Base-by-base conservation (phyloP, 2,329 filamentous ascomycete species). In the Ophiosphaerella narmari region DNA sequence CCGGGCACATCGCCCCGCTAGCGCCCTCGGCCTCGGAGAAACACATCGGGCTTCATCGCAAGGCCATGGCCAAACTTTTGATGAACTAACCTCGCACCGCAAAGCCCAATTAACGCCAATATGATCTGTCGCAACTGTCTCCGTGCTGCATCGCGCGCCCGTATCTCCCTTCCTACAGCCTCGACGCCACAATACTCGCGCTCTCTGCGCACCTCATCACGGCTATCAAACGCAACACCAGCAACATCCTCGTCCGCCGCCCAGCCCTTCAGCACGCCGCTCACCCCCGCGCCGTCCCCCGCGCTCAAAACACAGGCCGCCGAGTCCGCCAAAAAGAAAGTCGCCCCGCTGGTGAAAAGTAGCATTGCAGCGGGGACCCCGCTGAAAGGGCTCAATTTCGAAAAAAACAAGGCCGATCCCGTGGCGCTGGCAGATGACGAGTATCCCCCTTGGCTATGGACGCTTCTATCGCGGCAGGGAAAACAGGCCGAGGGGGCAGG, bases 381-480 rank as follows among this genome's bases (percentile, higher is more conserved):
- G 12, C 78, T 95, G 36, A 85, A 79, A 47, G 90, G 90, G 1
- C 77, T 95, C 48, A 93, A 91, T 73, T 93, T 88, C 74, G 74
- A 86, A 66, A 94, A 94, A 77, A 84, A 83, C 59, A 82, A 82
- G 66, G 76, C 80, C 32, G 89, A 93, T 67, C 90, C 90, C 0
- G 78, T 93, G 5, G 90, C 90, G 8, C 72, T 86, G 63, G 79
- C 85, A 31, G 90, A 95, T 61, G 79, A 85, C 18, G 88, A 89
- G 54, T 95, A 95, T 74, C 90, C 90, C 3, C 78, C 78, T 21
- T 95, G 90, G 90, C 73, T 95, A 54, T 95, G 90, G 90, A 79
- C 75, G 3, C 85, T 88, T 60, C 75, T 94, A 47, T 82, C 86
- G 43, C 78, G 74, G 63, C 76, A 83, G 73, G 82, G 84, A 73